phyloP scores from a whole-genome alignment of 2,329 filamentous ascomycete genomes.

The Alternaria longipes region DNA sequence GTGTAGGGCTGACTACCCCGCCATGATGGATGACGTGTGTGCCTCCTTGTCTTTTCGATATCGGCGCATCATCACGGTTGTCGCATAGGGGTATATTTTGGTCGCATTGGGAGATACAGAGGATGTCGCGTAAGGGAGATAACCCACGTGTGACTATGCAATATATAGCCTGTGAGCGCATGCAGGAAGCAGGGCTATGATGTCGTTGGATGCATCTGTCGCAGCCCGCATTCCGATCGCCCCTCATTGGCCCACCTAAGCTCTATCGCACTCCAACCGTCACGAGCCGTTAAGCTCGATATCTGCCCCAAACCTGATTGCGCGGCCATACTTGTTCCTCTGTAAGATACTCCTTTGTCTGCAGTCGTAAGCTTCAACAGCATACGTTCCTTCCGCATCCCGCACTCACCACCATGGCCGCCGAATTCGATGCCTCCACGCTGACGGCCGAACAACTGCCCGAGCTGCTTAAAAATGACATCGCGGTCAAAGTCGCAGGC shows the following conservation, averaged over 20 bases:
- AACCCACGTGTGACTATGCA: constrained; percentile 12
- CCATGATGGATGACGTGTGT: constrained; percentile 26
- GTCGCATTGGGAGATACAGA: constrained; percentile 11
- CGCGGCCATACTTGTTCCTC: neutral
- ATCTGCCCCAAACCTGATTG: constrained; percentile 18
- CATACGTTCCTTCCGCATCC: neutral
- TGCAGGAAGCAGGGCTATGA: constrained; percentile 20
- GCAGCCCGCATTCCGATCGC: constrained; percentile 17
- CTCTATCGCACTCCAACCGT: constrained; percentile 24
- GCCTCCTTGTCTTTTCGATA: constrained; percentile 7
- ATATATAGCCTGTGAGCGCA: constrained; percentile 21
- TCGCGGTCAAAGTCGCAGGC: constrained; percentile 85
- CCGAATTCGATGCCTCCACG: constrained; percentile 36
- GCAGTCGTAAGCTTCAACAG: constrained; percentile 3
- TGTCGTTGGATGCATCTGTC: constrained; percentile 19
- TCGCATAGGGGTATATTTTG: constrained; percentile 23
- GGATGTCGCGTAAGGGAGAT: constrained; percentile 15
- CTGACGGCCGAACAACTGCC: constrained; percentile 73
- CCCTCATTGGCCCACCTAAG: constrained; percentile 45
- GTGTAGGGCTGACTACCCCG: constrained; percentile 26
- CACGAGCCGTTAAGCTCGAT: neutral
- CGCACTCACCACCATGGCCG: constrained; percentile 17
- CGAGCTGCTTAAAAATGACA: constrained; percentile 73
- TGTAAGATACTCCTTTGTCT: neutral
- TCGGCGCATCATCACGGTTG: constrained; percentile 26